Conservation (phyloP, 164 flowering plant species). For the Platanus orientalis region DNA sequence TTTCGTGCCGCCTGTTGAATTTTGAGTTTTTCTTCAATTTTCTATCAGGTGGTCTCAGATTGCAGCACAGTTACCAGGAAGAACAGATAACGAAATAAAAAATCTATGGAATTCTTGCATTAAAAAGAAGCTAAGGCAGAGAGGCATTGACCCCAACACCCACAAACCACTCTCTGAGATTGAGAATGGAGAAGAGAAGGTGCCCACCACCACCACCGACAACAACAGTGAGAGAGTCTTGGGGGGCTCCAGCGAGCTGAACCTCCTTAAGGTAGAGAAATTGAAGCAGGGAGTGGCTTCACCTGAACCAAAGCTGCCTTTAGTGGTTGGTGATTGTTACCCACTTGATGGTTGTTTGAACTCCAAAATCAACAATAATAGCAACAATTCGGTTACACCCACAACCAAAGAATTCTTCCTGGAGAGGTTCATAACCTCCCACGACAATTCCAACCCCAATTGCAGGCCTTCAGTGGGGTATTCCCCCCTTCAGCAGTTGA, state of each 20-base stretch:
- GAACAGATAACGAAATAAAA: constrained; percentile 90
- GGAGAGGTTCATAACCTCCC: constrained; percentile 35
- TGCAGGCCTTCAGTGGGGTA: constrained; percentile 35
- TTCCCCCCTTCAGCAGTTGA: constrained; percentile 43
- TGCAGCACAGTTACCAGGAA: constrained; percentile 87
- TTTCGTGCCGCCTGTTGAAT: background rate
- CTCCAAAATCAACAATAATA: constrained; percentile 19
- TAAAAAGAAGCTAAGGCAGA: constrained; percentile 84
- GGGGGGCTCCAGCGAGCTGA: constrained; percentile 26
- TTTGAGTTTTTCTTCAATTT: background rate
- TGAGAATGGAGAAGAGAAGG: constrained; percentile 39
- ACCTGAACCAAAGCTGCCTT: constrained; percentile 18
- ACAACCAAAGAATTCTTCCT: constrained; percentile 49
- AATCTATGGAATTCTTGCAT: constrained; percentile 92
- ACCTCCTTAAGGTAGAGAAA: constrained; percentile 27
- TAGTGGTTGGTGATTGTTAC: constrained; percentile 13
- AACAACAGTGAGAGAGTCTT: constrained; percentile 26
- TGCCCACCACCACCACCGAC: constrained; percentile 6
- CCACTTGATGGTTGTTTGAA: constrained; percentile 18
- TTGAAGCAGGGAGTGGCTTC: constrained; percentile 10
- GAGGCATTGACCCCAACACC: constrained; percentile 85
- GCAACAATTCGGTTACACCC: too few species aligned
- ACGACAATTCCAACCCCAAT: constrained; percentile 34
- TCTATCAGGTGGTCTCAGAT: constrained; percentile 89
- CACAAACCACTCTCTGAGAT: constrained; percentile 70